phyloP scores from a whole-genome alignment of 116 monocot species.

The Trichopus zeylanicus region DNA sequence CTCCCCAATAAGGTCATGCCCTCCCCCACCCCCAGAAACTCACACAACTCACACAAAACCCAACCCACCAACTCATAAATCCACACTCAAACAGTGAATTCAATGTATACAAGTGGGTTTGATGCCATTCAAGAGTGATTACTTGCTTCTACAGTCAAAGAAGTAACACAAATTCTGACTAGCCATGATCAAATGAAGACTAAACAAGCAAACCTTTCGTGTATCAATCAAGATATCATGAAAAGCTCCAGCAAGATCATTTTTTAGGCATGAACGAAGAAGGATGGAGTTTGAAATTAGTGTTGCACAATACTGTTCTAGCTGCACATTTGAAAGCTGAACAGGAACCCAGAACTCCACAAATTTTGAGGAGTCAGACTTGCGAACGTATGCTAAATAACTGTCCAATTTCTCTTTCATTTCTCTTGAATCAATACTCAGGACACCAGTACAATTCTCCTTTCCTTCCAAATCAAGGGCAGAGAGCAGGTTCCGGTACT shows the following conservation, averaged over 20 bases:
- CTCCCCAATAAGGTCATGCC: too few relatives aligned
- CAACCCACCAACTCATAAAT: background rate
- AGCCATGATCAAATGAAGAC: too few relatives aligned
- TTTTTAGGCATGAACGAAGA: conserved; percentile 55
- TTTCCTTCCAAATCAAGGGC: conserved; percentile 44
- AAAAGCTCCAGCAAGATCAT: conserved; percentile 71
- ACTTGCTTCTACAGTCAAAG: too few relatives aligned
- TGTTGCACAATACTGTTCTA: conserved; percentile 73
- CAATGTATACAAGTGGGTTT: too few relatives aligned
- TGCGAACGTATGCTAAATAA: conserved; percentile 45
- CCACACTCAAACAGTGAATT: too few relatives aligned
- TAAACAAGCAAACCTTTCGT: conserved; percentile 45
- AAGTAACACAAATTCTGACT: background rate
- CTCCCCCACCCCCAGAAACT: too few relatives aligned
- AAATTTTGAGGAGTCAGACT: conserved; percentile 44
- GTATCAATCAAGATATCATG: conserved; percentile 48
- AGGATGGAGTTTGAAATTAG: conserved; percentile 49
- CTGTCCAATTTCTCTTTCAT: conserved; percentile 45
- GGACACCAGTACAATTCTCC: conserved; percentile 8
- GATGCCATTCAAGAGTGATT: too few relatives aligned
- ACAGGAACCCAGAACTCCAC: conserved; percentile 96
- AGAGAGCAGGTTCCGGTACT: conserved; percentile 44
- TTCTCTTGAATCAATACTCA: conserved; percentile 16
- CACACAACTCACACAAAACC: too few relatives aligned
- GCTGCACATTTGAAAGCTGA: conserved; percentile 70